phyloP scores from a whole-genome alignment of 441 rosid genomes.

The Populus hybrid region DNA sequence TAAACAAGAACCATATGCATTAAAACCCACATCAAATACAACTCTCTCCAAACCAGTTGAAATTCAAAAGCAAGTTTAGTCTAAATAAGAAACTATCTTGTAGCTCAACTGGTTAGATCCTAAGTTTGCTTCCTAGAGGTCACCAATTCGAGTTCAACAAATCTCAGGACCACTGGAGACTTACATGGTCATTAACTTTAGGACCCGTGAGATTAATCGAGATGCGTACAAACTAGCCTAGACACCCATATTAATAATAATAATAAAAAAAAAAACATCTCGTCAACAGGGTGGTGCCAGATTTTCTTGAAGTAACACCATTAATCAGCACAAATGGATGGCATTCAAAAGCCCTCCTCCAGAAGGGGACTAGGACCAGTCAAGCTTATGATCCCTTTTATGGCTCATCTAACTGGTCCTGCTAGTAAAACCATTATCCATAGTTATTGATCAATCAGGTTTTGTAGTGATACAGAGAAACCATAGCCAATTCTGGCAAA shows the following conservation, averaged over 20 bases:
- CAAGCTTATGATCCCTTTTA: slow-evolving; percentile 28
- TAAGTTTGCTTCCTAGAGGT: too few species aligned
- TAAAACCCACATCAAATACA: slow-evolving; percentile 6
- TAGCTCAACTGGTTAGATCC: too few species aligned
- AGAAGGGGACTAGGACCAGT: slow-evolving; percentile 35
- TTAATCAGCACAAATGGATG: slow-evolving; percentile 32
- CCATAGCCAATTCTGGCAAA: background rate
- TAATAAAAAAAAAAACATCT: background rate
- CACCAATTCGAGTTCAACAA: too few species aligned
- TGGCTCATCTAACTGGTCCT: slow-evolving; percentile 77
- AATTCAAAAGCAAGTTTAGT: slow-evolving; percentile 22
- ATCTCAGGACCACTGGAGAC: too few species aligned
- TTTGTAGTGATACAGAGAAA: background rate
- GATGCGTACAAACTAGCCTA: accelerated
- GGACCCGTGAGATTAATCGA: too few species aligned
- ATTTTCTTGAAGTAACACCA: slow-evolving; percentile 22
- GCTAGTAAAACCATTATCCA: slow-evolving; percentile 12
- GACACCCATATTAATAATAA: too few species aligned
- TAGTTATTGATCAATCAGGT: background rate
- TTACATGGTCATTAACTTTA: too few species aligned
- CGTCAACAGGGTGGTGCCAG: slow-evolving; percentile 16
- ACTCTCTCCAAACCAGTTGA: slow-evolving; percentile 21
- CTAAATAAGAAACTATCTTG: background rate
- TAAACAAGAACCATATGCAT: background rate
- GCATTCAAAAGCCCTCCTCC: slow-evolving; percentile 71